Conservation (phyloP, 2,329 filamentous ascomycete species). For the Gaeumannomyces tritici region DNA sequence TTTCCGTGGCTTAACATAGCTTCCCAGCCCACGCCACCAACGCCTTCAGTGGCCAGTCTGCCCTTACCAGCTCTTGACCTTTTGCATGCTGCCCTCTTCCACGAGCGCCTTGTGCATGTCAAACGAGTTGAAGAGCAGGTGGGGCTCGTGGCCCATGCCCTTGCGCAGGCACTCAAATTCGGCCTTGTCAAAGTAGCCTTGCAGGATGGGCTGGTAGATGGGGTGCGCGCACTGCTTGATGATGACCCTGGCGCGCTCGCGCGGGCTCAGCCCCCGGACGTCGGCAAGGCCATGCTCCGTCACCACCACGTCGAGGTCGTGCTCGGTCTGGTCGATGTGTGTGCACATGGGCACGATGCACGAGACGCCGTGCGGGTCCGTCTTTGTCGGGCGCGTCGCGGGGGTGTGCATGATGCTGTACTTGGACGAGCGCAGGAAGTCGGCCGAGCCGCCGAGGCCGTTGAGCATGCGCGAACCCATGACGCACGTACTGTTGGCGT, state of each 20-base stretch:
- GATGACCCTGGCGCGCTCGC: conserved; percentile 74
- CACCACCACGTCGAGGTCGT: conserved; percentile 87
- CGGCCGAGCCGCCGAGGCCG: conserved; percentile 71
- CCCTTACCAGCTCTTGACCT: conserved; percentile 43
- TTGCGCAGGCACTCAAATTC: conserved; percentile 79
- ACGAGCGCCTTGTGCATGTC: conserved; percentile 80
- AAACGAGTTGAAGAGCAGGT: conserved; percentile 76
- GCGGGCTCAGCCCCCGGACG: conserved; percentile 69
- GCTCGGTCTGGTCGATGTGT: conserved; percentile 87
- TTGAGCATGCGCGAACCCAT: conserved; percentile 85
- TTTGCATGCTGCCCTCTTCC: conserved; percentile 78
- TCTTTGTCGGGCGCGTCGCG: conserved; percentile 69
- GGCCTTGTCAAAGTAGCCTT: conserved; percentile 75
- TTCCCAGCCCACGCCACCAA: background rate
- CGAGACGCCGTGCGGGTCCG: conserved; percentile 68
- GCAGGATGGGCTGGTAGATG: conserved; percentile 72
- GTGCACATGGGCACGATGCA: conserved; percentile 94
- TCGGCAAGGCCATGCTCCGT: conserved; percentile 68
- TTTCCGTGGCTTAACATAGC: background rate
- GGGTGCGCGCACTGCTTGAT: conserved; percentile 83
- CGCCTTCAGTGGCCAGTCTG: background rate
- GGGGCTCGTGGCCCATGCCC: conserved; percentile 85
- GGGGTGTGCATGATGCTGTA: conserved; percentile 90
- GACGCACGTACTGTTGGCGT: conserved; percentile 84
- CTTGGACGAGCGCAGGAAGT: conserved; percentile 70